phyloP scores from a whole-genome alignment of 2,329 filamentous ascomycete species.

The Fusarium oxysporum region DNA sequence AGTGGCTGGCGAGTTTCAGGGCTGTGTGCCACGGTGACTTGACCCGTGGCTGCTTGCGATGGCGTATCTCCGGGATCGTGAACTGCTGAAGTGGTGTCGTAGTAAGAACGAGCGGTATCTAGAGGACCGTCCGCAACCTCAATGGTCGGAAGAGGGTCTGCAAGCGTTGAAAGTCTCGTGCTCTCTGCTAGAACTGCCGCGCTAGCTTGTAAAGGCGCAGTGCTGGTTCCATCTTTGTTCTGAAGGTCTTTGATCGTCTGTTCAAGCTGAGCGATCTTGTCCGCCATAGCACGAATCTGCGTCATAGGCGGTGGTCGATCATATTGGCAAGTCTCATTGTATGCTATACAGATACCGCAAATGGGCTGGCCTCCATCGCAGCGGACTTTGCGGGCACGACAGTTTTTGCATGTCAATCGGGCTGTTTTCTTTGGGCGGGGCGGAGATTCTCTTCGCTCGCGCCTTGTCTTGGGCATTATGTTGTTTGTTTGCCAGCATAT shows the following conservation, averaged over 20 bases:
- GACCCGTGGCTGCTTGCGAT: not conserved
- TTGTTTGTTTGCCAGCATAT: rapidly evolving
- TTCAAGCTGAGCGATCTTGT: not conserved
- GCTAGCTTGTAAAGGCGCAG: rapidly evolving
- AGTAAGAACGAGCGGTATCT: not conserved
- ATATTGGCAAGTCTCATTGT: not conserved
- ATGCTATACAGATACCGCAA: not conserved
- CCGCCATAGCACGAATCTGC: not conserved
- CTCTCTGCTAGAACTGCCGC: rapidly evolving
- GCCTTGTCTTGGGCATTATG: not conserved
- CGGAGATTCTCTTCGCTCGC: not conserved
- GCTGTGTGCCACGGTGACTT: not conserved
- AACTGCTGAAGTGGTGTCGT: not conserved
- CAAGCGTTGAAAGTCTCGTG: rapidly evolving
- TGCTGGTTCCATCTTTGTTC: rapidly evolving
- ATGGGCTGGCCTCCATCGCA: not conserved
- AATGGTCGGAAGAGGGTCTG: not conserved
- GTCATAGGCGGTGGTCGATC: slow-evolving; percentile 4
- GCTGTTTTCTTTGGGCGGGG: not conserved
- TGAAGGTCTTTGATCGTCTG: not conserved
- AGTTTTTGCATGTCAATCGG: slow-evolving; percentile 3
- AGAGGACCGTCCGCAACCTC: not conserved
- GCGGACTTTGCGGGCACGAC: not conserved
- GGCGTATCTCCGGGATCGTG: not conserved
- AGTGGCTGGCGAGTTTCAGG: not conserved